These are phyloP conservation scores for Lepiota brunneoincarnata DNA, from an alignment of 768 basidiomycete genomes.

Conservation along the genomic window DNA sequence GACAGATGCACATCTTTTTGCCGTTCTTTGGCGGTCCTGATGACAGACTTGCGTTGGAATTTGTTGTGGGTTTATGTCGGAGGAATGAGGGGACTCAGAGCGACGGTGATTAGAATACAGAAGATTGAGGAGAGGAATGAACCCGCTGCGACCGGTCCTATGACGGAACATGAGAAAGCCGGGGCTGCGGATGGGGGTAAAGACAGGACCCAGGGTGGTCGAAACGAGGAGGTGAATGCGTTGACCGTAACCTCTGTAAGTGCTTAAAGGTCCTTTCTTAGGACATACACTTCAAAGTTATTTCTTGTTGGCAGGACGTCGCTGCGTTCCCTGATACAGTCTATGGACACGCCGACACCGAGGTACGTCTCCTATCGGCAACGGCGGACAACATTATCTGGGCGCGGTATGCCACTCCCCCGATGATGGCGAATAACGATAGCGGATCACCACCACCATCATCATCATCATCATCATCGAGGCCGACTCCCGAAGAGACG, in stretches of 20 bases:
- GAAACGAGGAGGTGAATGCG: slow-evolving; percentile 33
- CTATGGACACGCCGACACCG: slow-evolving; percentile 62
- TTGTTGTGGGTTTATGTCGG: slow-evolving; percentile 78
- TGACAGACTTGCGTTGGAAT: slow-evolving; percentile 81
- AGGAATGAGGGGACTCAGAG: slow-evolving; percentile 60
- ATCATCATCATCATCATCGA: neutral
- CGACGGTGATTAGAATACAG: slow-evolving; percentile 69
- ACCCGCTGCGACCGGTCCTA: neutral
- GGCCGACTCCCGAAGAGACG: neutral
- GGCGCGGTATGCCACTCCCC: slow-evolving; percentile 50
- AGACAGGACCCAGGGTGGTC: slow-evolving; percentile 17
- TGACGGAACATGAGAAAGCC: slow-evolving; percentile 13
- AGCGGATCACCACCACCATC: no score
- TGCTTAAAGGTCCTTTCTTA: slow-evolving; percentile 6
- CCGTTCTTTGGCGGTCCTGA: slow-evolving; percentile 96
- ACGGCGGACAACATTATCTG: slow-evolving; percentile 83
- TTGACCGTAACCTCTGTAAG: slow-evolving; percentile 50
- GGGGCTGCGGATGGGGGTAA: slow-evolving; percentile 22
- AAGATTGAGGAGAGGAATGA: slow-evolving; percentile 36
- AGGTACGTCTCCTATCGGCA: slow-evolving; percentile 70
- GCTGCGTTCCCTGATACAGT: slow-evolving; percentile 63
- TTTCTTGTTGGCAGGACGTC: slow-evolving; percentile 22
- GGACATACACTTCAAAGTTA: neutral
- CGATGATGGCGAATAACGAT: neutral
- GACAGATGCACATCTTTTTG: slow-evolving; percentile 63